Base-by-base conservation (phyloP, 2,329 filamentous ascomycete species). In the Triangularia setosa region DNA sequence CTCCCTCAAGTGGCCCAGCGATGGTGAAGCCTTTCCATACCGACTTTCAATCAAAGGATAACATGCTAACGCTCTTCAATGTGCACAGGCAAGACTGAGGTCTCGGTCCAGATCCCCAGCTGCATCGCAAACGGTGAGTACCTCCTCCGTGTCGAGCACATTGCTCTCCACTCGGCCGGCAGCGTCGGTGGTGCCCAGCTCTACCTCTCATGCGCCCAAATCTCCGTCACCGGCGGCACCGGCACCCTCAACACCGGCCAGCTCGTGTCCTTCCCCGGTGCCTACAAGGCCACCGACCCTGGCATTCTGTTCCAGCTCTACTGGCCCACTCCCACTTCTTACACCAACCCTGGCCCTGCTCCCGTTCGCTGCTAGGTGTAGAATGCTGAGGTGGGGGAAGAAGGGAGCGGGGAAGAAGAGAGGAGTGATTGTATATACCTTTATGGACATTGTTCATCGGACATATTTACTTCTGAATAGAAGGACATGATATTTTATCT, bases 1-100 rank as follows among this genome's bases (percentile, higher is more conserved):
- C 3, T 71, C 73, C n/a, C 72, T 79, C 60, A 74, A 63, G 1
- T 80, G 78, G 77, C 76, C 77, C 5, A 74, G 73, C 24, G 72
- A 74, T 28, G 75, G 77, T 78, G n/a, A 52, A 14, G 67, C 63
- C 33, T 11, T 24, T 23, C 2, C 4, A 48, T 21, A 21, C 25
- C 53, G 14, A 0, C 33, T n/a, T 25, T 53, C 21, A 35, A 2
- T 6, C 14, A n/a, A 48, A 12, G n/a, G 54, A 55, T 9, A 9
- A n/a, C 18, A n/a, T 33, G 21, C 64, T 57, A 21, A 61, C 33
- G 8, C 33, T 30, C 11, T 30, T 30, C 16, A 52, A 21, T 9
- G 11, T 12, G n/a, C n/a, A 24, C 60, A 72, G 70, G 68, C 66
- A 73, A 72, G 60, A 63, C 65, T 16, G 52, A 68, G 57, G 69